Evolutionary conservation across 1,284 basidiomycete genomes (phyloP).

Genomic region (Austroboletus olivaceoglutinosus): DNA sequence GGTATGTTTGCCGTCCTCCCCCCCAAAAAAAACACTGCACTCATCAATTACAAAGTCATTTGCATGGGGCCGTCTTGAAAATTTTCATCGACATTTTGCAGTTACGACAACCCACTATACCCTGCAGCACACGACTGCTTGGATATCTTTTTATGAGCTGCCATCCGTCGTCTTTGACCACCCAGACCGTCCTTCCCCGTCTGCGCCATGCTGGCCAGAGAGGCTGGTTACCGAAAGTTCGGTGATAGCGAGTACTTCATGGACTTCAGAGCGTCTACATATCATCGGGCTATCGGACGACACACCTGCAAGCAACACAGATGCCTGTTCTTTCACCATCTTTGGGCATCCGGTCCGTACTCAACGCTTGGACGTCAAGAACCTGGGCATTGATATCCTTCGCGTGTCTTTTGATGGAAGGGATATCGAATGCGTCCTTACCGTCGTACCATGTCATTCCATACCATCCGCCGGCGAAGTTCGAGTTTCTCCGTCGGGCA

Average conservation of each 20-base stretch:
- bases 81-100: slow-evolving; percentile 15
- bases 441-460: slow-evolving; percentile 9
- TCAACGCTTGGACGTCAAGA: background rate
- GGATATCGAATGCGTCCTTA: slow-evolving; percentile 3
- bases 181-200: background rate
- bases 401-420: slow-evolving; percentile 14
- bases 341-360: slow-evolving; percentile 6
- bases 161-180: slow-evolving; percentile 17
- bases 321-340: slow-evolving; percentile 17
- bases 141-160: slow-evolving; percentile 19
- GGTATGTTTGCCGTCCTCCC: slow-evolving; percentile 13
- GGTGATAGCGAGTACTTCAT: slow-evolving; percentile 14
- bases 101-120: slow-evolving; percentile 1
- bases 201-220: slow-evolving; percentile 17
- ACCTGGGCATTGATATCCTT: slow-evolving; percentile 10
- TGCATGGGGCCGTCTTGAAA: slow-evolving; percentile 11
- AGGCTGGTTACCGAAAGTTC: slow-evolving; percentile 4
- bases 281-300: slow-evolving; percentile 20
- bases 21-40: background rate
- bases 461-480: slow-evolving; percentile 13
- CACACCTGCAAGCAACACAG: background rate
- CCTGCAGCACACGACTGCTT: background rate
- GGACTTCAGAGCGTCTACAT: slow-evolving; percentile 9
- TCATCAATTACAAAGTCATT: slow-evolving; percentile 12
- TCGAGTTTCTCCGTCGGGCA: slow-evolving; percentile 23